phyloP scores from a whole-genome alignment of 2,329 filamentous ascomycete species.

The Orbilia quercus region DNA sequence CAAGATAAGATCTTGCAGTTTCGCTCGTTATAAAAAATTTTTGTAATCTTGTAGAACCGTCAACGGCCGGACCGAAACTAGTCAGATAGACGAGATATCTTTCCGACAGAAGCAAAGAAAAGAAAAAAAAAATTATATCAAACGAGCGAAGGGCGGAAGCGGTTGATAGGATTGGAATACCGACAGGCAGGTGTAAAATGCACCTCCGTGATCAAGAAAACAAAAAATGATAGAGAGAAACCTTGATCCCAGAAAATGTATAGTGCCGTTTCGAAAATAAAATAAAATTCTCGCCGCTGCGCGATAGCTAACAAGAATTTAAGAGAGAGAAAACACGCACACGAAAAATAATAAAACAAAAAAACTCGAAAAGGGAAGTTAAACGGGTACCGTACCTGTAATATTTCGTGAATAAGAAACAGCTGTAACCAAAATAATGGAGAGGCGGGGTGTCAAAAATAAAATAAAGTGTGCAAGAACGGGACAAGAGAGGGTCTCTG shows the following conservation, averaged over 20 bases:
- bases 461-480: constrained; percentile 10
- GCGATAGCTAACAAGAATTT: not conserved
- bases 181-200: not conserved
- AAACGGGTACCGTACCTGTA: not conserved
- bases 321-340: constrained; percentile 4
- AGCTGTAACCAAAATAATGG: constrained; percentile 5
- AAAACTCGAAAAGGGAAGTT: constrained; percentile 5
- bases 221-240: constrained; percentile 19
- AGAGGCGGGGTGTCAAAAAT: constrained; percentile 39
- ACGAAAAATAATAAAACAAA: constrained; percentile 1
- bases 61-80: constrained; percentile 43
- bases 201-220: not conserved
- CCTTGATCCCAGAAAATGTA: constrained; percentile 34
- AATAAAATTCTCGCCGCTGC: too few relatives aligned
- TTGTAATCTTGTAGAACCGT: constrained; percentile 14
- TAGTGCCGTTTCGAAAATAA: too few relatives aligned
- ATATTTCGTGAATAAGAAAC: not conserved
- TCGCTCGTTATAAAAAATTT: not conserved
- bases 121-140: too few relatives aligned
- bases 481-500: constrained; percentile 2
- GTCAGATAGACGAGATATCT: constrained; percentile 32
- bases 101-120: constrained; percentile 10
- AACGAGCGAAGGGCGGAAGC: not conserved
- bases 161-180: not conserved
- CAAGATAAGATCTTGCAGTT: too few relatives aligned